Conservation (phyloP, 2,329 filamentous ascomycete genomes). For the Aspergillus fumigatus region DNA sequence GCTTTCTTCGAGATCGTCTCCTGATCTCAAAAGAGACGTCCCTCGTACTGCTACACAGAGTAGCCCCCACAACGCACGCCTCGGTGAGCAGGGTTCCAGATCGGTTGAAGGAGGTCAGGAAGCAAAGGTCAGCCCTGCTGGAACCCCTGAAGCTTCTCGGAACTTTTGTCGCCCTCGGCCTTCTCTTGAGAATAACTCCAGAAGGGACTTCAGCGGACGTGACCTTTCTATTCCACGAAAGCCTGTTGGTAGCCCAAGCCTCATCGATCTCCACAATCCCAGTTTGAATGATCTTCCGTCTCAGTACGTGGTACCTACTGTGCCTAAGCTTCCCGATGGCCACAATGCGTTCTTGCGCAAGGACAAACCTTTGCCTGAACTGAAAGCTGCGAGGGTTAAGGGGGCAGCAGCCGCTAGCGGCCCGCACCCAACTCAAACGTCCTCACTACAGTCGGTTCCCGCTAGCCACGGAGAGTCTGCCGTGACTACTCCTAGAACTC, state of each 20-base stretch:
- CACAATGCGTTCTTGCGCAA: background rate
- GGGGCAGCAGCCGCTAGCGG: background rate
- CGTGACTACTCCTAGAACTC: background rate
- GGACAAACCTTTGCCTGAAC: background rate
- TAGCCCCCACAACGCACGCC: background rate
- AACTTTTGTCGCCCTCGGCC: constrained; percentile 11
- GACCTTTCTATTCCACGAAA: constrained; percentile 12
- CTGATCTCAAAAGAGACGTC: background rate
- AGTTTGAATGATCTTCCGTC: background rate
- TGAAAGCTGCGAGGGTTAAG: background rate
- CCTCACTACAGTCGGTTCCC: constrained; percentile 10
- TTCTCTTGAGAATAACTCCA: constrained; percentile 7
- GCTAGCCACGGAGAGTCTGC: background rate
- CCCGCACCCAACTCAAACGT: constrained; percentile 10
- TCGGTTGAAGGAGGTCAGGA: background rate
- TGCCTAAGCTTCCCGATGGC: constrained; percentile 10
- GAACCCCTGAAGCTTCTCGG: background rate
- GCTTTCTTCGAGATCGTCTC: background rate
- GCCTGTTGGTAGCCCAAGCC: constrained; percentile 4
- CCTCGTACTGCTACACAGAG: background rate
- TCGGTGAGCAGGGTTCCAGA: background rate
- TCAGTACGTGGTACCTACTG: background rate
- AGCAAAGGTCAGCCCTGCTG: background rate
- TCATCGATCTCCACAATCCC: constrained; percentile 3
- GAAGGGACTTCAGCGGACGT: constrained; percentile 8